Percentiles rank a stretch among this genome's conserved stretches.
Evolutionary conservation across 2,329 filamentous ascomycete genomes (phyloP).

Genomic region (Didymella keratinophila): DNA sequence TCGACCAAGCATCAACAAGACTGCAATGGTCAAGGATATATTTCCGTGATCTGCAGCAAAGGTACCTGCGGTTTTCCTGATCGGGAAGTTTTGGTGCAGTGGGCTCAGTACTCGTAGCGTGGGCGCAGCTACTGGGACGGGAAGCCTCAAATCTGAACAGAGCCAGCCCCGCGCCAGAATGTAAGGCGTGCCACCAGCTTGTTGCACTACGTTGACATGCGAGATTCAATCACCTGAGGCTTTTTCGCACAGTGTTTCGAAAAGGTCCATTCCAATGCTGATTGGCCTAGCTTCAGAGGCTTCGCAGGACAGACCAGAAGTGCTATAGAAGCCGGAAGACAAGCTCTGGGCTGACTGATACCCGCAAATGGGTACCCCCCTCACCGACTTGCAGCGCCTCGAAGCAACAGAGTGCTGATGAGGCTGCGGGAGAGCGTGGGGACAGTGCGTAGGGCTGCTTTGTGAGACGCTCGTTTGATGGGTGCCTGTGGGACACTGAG

Average conservation of each 20-base stretch:
- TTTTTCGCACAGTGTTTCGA: slow-evolving; percentile 14
- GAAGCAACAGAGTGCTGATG: slow-evolving; percentile 39
- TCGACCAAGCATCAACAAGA: not conserved
- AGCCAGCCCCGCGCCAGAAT: slow-evolving; percentile 30
- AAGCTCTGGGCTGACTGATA: slow-evolving; percentile 39
- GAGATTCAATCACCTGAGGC: slow-evolving; percentile 6
- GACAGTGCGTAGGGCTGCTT: slow-evolving; percentile 40
- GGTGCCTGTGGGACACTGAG: slow-evolving; percentile 11
- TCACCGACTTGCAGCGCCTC: slow-evolving; percentile 34
- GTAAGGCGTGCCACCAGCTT: slow-evolving; percentile 27
- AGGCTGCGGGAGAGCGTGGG: slow-evolving; percentile 37
- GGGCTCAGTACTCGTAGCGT: slow-evolving; percentile 17
- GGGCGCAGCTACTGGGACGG: slow-evolving; percentile 30
- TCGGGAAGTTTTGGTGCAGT: slow-evolving; percentile 6
- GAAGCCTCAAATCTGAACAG: slow-evolving; percentile 13
- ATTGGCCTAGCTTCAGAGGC: slow-evolving; percentile 15
- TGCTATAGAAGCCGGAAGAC: slow-evolving; percentile 16
- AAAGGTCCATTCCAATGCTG: slow-evolving; percentile 2
- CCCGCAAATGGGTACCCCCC: slow-evolving; percentile 24
- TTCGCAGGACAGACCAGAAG: slow-evolving; percentile 2
- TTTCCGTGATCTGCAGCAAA: not conserved
- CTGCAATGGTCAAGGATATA: not conserved
- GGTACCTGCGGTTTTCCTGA: not conserved
- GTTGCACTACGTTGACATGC: slow-evolving; percentile 18
- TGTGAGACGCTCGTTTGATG: slow-evolving; percentile 32